Percentiles rank a stretch among this genome's conserved stretches.
These are phyloP conservation scores for Neobulgaria alba DNA, from an alignment of 2,329 filamentous ascomycete species.

Conservation along the genomic window DNA sequence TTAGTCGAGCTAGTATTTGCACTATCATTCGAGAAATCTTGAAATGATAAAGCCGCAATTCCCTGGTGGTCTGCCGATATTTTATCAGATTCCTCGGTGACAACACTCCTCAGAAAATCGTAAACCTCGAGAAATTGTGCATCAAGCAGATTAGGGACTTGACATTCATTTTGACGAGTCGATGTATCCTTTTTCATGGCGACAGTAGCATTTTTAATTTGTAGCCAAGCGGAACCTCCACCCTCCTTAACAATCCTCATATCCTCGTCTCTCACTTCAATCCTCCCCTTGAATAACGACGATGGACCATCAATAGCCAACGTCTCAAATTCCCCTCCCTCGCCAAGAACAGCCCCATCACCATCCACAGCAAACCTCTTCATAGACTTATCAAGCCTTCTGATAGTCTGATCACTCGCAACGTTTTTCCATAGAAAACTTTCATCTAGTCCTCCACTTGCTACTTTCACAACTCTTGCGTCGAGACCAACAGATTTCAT, in stretches of 20 bases:
- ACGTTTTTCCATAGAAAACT: conserved; percentile 75
- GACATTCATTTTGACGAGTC: conserved; percentile 28
- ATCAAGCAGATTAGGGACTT: conserved; percentile 61
- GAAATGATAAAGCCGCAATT: background rate
- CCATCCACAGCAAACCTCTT: conserved; percentile 57
- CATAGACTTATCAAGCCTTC: conserved; percentile 44
- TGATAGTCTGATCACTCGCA: conserved; percentile 43
- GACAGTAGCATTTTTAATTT: conserved; percentile 45
- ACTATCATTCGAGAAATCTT: background rate
- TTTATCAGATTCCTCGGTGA: background rate
- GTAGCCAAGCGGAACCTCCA: conserved; percentile 70
- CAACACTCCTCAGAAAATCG: conserved; percentile 3
- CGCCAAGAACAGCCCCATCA: conserved; percentile 69
- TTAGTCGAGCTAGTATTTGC: background rate
- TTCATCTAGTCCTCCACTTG: conserved; percentile 80
- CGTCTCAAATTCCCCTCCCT: conserved; percentile 95
- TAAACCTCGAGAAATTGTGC: conserved; percentile 38
- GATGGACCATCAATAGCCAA: conserved; percentile 73
- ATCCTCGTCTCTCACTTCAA: conserved; percentile 50
- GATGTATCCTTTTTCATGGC: conserved; percentile 36
- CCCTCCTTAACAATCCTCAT: conserved; percentile 53
- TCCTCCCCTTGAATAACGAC: conserved; percentile 61
- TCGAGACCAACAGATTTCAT: conserved; percentile 74
- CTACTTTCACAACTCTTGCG: conserved; percentile 90
- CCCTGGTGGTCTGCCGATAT: background rate